phyloP scores from a whole-genome alignment of 768 basidiomycete genomes.

The Lenzites betulinus region DNA sequence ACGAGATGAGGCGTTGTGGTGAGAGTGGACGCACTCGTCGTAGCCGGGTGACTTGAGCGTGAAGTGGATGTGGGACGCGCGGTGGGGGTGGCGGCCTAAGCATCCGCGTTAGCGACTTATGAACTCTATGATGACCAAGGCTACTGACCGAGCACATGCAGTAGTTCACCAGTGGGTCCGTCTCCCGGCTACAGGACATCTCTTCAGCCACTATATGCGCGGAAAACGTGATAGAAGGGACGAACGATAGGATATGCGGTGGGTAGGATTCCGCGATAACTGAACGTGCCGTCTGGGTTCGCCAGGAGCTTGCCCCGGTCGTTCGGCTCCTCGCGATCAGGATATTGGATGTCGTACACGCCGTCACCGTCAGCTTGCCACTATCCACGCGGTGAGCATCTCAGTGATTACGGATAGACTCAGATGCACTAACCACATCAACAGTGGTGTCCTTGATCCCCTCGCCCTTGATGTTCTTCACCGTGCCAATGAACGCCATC shows the following conservation, averaged over 20 bases:
- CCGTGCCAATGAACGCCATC: slow-evolving; percentile 38
- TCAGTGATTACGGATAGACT: no score
- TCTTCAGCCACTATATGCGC: background rate
- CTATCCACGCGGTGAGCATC: slow-evolving; percentile 11
- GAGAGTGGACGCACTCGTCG: slow-evolving; percentile 29
- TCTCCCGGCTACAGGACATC: slow-evolving; percentile 29
- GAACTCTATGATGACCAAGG: background rate
- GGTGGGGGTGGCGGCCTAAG: slow-evolving; percentile 35
- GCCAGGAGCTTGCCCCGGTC: slow-evolving; percentile 36
- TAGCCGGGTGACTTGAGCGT: slow-evolving; percentile 36
- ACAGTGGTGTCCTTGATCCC: slow-evolving; percentile 34
- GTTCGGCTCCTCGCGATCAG: slow-evolving; percentile 30
- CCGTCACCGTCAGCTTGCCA: slow-evolving; percentile 46
- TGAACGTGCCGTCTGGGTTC: slow-evolving; percentile 32
- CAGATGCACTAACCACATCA: slow-evolving; percentile 33
- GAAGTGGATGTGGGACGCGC: slow-evolving; percentile 38
- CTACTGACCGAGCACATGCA: slow-evolving; percentile 28
- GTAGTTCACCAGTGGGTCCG: slow-evolving; percentile 34
- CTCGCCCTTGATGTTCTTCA: slow-evolving; percentile 39
- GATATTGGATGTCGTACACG: slow-evolving; percentile 39
- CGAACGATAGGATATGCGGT: slow-evolving; percentile 37
- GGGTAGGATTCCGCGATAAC: slow-evolving; percentile 36
- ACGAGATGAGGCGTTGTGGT: background rate
- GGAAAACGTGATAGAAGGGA: background rate
- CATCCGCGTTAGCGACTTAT: background rate